These are phyloP conservation scores for Monosporascus sp. DNA, from an alignment of 2,329 filamentous ascomycete genomes.

Conservation along the genomic window DNA sequence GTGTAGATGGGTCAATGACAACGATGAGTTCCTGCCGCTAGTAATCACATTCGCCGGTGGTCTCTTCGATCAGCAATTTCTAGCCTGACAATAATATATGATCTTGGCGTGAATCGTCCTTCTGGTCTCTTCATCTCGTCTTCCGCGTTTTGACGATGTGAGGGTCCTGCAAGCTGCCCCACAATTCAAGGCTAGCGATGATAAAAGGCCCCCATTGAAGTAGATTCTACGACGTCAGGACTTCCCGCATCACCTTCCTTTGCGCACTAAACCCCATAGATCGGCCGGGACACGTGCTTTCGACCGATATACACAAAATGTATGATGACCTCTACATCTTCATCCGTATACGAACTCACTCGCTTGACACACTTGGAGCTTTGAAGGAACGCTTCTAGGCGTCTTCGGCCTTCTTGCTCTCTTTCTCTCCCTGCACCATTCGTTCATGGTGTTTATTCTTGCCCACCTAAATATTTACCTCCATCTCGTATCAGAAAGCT, in stretches of 20 bases:
- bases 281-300: constrained; percentile 1
- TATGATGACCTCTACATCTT: constrained; percentile 26
- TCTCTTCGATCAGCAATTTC: not conserved
- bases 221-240: constrained; percentile 22
- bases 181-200: not conserved
- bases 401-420: not conserved
- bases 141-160: constrained; percentile 2
- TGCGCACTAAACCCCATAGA: constrained; percentile 2
- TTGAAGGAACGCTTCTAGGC: constrained; percentile 5
- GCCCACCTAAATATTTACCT: not conserved
- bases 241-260: constrained; percentile 7
- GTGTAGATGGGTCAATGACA: not conserved
- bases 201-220: not conserved
- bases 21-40: not conserved
- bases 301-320: constrained; percentile 12
- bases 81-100: no score
- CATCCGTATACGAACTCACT: not conserved
- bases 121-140: no score
- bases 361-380: not conserved
- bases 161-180: not conserved
- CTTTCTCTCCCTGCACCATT: not conserved
- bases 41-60: not conserved
- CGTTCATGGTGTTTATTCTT: not conserved
- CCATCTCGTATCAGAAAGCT: not conserved
- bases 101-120: no score